Percentiles rank a stretch among this genome's conserved stretches.
phyloP scores from a whole-genome alignment of 2,329 filamentous ascomycete species.

The Ceratocystis alfenasii region DNA sequence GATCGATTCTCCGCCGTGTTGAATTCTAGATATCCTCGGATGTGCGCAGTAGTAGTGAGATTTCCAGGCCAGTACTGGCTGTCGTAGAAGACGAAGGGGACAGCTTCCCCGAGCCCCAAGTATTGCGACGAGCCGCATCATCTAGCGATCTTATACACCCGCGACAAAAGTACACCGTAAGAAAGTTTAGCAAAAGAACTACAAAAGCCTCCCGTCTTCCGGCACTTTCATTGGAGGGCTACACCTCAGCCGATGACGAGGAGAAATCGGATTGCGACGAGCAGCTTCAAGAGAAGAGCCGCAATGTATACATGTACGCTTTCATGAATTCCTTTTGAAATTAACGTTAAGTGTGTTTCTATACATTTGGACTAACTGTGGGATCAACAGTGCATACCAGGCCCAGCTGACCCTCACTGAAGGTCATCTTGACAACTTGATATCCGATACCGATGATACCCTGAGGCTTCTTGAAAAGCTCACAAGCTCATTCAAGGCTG shows the following conservation, averaged over 20 bases:
- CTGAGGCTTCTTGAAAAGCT: constrained; percentile 65
- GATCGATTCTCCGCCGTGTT: not conserved
- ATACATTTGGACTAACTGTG: not conserved
- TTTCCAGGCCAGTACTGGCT: constrained; percentile 14
- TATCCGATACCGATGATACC: constrained; percentile 64
- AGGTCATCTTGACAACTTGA: constrained; percentile 66
- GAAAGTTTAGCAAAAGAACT: constrained; percentile 13
- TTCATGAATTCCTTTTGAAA: not conserved
- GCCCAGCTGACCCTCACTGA: constrained; percentile 73
- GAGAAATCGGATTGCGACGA: constrained; percentile 44
- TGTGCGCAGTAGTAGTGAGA: constrained; percentile 15
- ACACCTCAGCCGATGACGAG: constrained; percentile 16
- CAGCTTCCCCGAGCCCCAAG: constrained; percentile 53
- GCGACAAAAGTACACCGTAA: not conserved
- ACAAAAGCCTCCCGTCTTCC: constrained; percentile 16
- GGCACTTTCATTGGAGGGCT: constrained; percentile 17
- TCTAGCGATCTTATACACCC: constrained; percentile 22
- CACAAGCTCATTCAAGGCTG: constrained; percentile 73
- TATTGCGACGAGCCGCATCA: constrained; percentile 59
- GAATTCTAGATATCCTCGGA: constrained; percentile 7
- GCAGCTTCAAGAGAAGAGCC: constrained; percentile 39
- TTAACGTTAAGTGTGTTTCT: not conserved
- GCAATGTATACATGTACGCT: constrained; percentile 39
- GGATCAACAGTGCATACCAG: constrained; percentile 50
- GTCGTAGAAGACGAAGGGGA: constrained; percentile 35